phyloP scores from a whole-genome alignment of 768 basidiomycete genomes.

The Calvatia gigantea region DNA sequence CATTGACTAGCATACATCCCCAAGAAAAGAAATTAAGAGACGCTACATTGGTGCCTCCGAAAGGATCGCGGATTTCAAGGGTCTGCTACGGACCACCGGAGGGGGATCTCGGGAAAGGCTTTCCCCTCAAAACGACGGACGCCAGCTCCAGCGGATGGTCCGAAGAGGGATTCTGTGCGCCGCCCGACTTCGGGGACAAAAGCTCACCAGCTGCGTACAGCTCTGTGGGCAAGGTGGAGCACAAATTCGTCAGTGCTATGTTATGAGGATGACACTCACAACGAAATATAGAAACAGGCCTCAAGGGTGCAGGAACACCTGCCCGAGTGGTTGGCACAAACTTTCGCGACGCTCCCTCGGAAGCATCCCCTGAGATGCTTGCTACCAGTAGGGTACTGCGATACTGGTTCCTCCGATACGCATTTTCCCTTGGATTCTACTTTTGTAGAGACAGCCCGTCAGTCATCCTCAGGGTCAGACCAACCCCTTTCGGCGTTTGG shows the following conservation, averaged over 20 bases:
- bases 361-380: constrained; percentile 47
- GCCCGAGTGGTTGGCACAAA: constrained; percentile 54
- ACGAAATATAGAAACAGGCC: constrained; percentile 6
- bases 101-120: neutral
- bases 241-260: neutral
- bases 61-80: neutral
- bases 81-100: neutral
- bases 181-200: neutral
- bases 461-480: neutral
- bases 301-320: constrained; percentile 28
- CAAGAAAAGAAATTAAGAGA: constrained; percentile 7
- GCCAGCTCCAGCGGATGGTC: neutral
- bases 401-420: neutral
- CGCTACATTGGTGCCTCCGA: constrained; percentile 12
- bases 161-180: neutral
- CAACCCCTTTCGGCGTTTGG: neutral
- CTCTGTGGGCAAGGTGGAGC: neutral
- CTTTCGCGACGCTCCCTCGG: constrained; percentile 43
- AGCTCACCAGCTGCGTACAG: neutral
- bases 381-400: constrained; percentile 20
- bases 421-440: constrained; percentile 2
- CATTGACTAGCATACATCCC: constrained; percentile 22
- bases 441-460: neutral
- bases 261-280: neutral
- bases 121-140: neutral